Evolutionary conservation across 345 rosid species (phyloP), one percentile per base, ranked within the genome.

Genomic region (Diplotaxis tenuifolia): DNA sequence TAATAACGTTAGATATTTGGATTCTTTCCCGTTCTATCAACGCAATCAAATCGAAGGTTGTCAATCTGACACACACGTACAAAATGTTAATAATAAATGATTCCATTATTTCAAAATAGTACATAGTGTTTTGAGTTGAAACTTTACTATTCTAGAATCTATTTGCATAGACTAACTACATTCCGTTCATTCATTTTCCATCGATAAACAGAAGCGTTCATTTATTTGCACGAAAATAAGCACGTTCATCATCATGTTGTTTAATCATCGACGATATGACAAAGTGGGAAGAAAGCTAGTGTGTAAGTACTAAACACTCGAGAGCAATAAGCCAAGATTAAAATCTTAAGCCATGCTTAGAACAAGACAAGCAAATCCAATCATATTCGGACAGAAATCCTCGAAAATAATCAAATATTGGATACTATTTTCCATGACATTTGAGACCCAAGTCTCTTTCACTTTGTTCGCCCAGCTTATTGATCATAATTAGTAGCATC

Each of bases 341-440:
- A 50, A 65, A 50, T 50, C 36, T 14, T 45, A 56, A 19, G 23
- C 21, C 72, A 76, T 83, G 80, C 78, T 79, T 72, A 80, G 72
- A 68, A 52, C 82, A 72, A 77, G 71, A 70, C 61, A 70, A 32
- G 47, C 42, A 45, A 76, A 72, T 79, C 85, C 83, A 82, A 69
- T 81, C 75, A 79, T 67, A 74, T 74, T 81, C 73, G 69, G 73
- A 76, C 73, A 28, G 67, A 40, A 40, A 40, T 54, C 64, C 64
- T 75, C 42, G 40, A 73, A 62, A 55, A 67, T 53, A 72, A 86
- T 80, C 84, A 80, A 79, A 86, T 71, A 78, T 77, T 72, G 81
- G 89, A 85, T 84, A 84, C 83, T 82, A 72, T 71, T 85, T 88
- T 85, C 85, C 75, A 68, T 84, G 64, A 62, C 85, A 84, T 83